Evolutionary conservation across 352 stramenopile genomes (phyloP).

Genomic region (Phytophthora quininea): DNA sequence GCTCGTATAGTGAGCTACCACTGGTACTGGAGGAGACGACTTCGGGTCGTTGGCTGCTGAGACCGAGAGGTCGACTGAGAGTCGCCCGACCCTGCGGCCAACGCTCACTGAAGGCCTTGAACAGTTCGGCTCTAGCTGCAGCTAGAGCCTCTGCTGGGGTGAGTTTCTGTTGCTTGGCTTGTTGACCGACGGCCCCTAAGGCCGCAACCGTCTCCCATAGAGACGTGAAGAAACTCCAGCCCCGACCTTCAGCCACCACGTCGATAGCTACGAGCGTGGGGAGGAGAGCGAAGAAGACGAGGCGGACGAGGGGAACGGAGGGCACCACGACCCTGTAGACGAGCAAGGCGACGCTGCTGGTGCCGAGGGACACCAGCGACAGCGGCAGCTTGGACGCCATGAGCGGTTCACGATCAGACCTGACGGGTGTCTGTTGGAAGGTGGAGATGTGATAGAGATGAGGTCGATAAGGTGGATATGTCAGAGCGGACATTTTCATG

Average conservation of each 20-base stretch:
- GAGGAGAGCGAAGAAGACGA: conserved; percentile 62
- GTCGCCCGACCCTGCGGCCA: conserved; percentile 35
- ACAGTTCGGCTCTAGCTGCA: conserved; percentile 47
- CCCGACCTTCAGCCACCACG: conserved; percentile 45
- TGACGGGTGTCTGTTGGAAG: background rate
- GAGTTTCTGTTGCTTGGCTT: conserved; percentile 9
- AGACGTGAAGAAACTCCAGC: conserved; percentile 31
- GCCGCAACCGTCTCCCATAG: conserved; percentile 44
- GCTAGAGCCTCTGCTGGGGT: conserved; percentile 29
- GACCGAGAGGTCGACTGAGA: conserved; percentile 26
- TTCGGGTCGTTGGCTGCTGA: conserved; percentile 38
- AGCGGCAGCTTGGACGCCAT: conserved; percentile 46
- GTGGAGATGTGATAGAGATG: too few relatives aligned
- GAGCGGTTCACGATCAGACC: background rate
- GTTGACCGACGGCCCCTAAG: conserved; percentile 16
- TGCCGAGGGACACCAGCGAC: conserved; percentile 28
- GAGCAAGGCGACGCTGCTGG: conserved; percentile 32
- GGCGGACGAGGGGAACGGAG: conserved; percentile 29
- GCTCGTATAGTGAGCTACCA: conserved; percentile 72
- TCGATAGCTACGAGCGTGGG: conserved; percentile 50
- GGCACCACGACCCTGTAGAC: conserved; percentile 6
- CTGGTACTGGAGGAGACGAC: conserved; percentile 45
- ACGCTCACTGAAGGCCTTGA: conserved; percentile 50
- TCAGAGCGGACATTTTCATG: background rate
- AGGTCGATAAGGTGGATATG: background rate